A percentile compares a stretch with the other conserved stretches of the same genome.
Conservation (phyloP, 1,139 yeast species). For the Yamadazyma jaroonii region DNA sequence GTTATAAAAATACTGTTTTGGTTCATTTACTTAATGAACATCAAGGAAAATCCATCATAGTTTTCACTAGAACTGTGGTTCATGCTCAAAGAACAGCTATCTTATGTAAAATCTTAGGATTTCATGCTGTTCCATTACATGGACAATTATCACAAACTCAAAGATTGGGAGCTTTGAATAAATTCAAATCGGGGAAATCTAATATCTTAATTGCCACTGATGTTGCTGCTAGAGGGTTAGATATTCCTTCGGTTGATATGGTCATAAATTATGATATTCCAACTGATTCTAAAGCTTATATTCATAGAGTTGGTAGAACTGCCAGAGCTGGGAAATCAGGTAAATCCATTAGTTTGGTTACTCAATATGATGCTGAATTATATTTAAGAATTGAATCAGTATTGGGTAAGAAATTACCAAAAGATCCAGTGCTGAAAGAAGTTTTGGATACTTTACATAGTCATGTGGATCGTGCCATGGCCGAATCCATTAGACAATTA, state of each 20-base stretch:
- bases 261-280: conserved; percentile 95
- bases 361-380: conserved; percentile 91
- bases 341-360: conserved; percentile 83
- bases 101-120: conserved; percentile 76
- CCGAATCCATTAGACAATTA: conserved; percentile 84
- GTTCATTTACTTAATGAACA: conserved; percentile 79
- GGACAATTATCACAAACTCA: conserved; percentile 93
- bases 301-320: conserved; percentile 96
- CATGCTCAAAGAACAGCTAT: conserved; percentile 91
- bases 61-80: conserved; percentile 93
- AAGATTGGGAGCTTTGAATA: conserved; percentile 87
- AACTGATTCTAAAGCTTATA: conserved; percentile 96
- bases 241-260: conserved; percentile 91
- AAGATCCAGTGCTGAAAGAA: conserved; percentile 70
- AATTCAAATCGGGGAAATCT: conserved; percentile 83
- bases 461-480: conserved; percentile 87
- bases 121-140: conserved; percentile 88
- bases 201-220: conserved; percentile 91
- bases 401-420: conserved; percentile 74
- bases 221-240: conserved; percentile 97
- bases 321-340: conserved; percentile 98
- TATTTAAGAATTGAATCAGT: conserved; percentile 87
- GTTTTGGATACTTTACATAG: conserved; percentile 77
- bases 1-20: conserved; percentile 84
- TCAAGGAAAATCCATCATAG: conserved; percentile 82